Conservation (phyloP, 495 filamentous ascomycete genomes). For the Penicillium egyptiacum region DNA sequence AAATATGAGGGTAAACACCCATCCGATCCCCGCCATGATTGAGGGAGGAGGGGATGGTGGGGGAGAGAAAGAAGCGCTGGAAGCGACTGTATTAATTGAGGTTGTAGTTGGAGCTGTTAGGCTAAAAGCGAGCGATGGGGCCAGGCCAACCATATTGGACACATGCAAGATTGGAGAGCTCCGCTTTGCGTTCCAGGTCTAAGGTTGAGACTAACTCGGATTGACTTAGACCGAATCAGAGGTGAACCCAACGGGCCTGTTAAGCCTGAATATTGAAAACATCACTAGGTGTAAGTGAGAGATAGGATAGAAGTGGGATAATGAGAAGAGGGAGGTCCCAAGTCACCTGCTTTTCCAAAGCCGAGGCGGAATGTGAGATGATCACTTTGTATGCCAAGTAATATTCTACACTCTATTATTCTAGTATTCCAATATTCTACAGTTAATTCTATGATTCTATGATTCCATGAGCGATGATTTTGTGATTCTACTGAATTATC, state of each 20-base stretch:
- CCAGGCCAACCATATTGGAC: conserved; percentile 21
- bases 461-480: background rate
- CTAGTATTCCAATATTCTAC: background rate
- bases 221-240: background rate
- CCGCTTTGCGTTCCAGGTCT: conserved; percentile 20
- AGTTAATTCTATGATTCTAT: background rate
- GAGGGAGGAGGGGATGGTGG: conserved; percentile 34
- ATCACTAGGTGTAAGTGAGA: conserved; percentile 1
- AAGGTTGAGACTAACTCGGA: conserved; percentile 12
- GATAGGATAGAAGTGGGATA: no score
- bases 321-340: background rate
- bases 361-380: no score
- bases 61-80: conserved; percentile 24
- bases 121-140: conserved; percentile 26
- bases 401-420: background rate
- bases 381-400: no score
- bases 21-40: conserved; percentile 48
- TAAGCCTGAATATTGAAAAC: conserved; percentile 7
- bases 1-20: conserved; percentile 45
- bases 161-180: conserved; percentile 9
- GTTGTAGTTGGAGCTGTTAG: conserved; percentile 23
- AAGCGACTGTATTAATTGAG: conserved; percentile 21
- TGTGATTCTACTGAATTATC: background rate
- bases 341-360: no score
- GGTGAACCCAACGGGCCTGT: background rate